Base-by-base conservation (phyloP, 176 grass and related monocot genomes). In the Aegilops sharonensis region DNA sequence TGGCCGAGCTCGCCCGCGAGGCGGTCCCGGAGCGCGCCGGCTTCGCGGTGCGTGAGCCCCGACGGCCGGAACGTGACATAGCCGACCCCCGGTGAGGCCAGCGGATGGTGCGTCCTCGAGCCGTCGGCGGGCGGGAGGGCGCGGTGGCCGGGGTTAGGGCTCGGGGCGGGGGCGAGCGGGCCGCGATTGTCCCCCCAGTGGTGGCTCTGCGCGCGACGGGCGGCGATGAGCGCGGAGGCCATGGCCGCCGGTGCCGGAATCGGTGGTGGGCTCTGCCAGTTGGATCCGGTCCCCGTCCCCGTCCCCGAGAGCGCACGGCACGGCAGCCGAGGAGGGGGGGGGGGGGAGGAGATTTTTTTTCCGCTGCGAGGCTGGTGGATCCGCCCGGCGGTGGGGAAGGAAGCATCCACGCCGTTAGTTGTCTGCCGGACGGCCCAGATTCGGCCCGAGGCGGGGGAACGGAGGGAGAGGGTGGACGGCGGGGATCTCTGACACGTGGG, bases 171-270 rank as follows among this genome's bases (percentile, higher is more conserved):
- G 45, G 81, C 64, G 69, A 92, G 89, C 47, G 77, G 86, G 57
- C 64, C 88, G 25, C 85, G 74, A 1, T 75, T 24, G 67, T 96
- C 89, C 5, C 80, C 76, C 90, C 92, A 99, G 25, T 74, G 75
- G 79, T 84, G 79, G 77, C 89, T 89, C 59, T 81, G 76, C 13
- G 81, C 90, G n/a, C 82, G 79, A 23, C 77, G 89, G 64, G 75
- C 88, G 76, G 94, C 92, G 64, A 99, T 85, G 70, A 93, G 76
- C 10, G 94, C 90, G 79, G 94, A 99, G 65, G 94, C 89, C 94
- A 96, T 99, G 68, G 85, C 80, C 81, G 81, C 81, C 70, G 85
- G 88, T 67, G 61, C 45, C 68, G 47, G 48, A 36, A 68, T 6
- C 47, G 67, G 35, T 48, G 67, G 35, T 12, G 88, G 24, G 72